Base-by-base conservation (phyloP, 2,329 filamentous ascomycete genomes). In the Celoporthe dispersa region DNA sequence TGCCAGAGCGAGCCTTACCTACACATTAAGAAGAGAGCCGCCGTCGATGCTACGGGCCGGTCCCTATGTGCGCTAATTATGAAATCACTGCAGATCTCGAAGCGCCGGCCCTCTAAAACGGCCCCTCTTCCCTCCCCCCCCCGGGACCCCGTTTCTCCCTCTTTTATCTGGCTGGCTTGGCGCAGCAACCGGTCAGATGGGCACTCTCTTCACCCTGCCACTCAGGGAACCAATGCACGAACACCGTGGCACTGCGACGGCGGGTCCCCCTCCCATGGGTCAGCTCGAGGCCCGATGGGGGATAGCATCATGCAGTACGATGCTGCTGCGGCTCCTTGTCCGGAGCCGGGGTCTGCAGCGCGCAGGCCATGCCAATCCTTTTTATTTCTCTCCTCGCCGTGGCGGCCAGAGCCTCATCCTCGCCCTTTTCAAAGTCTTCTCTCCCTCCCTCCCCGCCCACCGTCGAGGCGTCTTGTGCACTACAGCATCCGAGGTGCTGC, bases 241-340 rank as follows among this genome's bases (percentile, higher is more conserved):
- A n/a, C 55, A 60, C 44, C 55, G 39, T 62, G 66, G 41, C 66
- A 33, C 28, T 37, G 64, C 64, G 22, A 22, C 33, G 25, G 64
- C 48, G 53, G 35, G n/a, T 41, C 48, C 31, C 33, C n/a, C n/a
- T 25, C 22, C 25, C 33, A 37, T 2, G 41, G 31, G n/a, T 44
- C 64, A 66, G 64, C 64, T 66, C 19, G 55, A 22, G 28, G 61
- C 68, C 66, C 53, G 64, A 71, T 62, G 60, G n/a, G 70, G 70
- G 53, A 68, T 70, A 64, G 70, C 68, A 65, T 59, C 60, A 63
- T 71, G 70, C 70, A 71, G 61, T 67, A 44, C 64, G 11, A 71
- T 65, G 57, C 61, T 64, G 64, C 70, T 57, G 53, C 67, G 64
- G 70, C 64, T 67, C 64, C 70, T 44, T 33, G 33, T 3, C 19